Base-by-base conservation (phyloP, 805 yeast genomes). In the Schwanniomyces sp. region DNA sequence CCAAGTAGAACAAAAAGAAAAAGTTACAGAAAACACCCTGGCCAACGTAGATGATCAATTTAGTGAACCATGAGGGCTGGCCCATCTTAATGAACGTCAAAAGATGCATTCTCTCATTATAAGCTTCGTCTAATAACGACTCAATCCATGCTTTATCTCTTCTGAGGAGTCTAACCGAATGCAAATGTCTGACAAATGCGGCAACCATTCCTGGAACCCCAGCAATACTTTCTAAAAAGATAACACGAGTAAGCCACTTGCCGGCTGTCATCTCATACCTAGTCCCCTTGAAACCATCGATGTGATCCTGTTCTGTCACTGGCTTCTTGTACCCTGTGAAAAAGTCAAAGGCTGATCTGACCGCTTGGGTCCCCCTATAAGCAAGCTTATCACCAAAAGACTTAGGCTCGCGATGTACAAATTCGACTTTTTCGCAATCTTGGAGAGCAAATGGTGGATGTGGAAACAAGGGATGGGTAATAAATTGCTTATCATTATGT, bases 171-270 rank as follows among this genome's bases (percentile, higher is more conserved):
- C 91, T 68, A 41, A 85, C 61, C 2, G 88, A 78, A 52, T 82
- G 84, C 56, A 85, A 71, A 59, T 86, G 91, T 48, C 91, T 76
- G 38, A 86, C 63, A 65, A 84, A 85, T 1, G 86, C 86, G 3
- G 88, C 91, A 41, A 82, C 86, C 74, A 84, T 79, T 9, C 91
- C 91, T 1, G 91, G 91, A n/a, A 85, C 88, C 7, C 89, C 91
- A 4, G 91, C 91, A 47, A 86, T 75, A 50, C 84, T 77, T 62
- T 85, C 91, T 54, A 85, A 72, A 55, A 86, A 84, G 34, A 86
- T 79, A 47, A 78, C 66, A 45, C 86, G 63, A 6, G 81, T 78
- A 48, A 86, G 55, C 91, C 91, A 86, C 57, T 82, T 80, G 45
- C 69, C 72, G 24, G 78, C 79, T 5, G 85, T 80, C 87, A 85